Evolutionary conservation across 768 basidiomycete genomes (phyloP).

Genomic region (Leccinum sublutescens): DNA sequence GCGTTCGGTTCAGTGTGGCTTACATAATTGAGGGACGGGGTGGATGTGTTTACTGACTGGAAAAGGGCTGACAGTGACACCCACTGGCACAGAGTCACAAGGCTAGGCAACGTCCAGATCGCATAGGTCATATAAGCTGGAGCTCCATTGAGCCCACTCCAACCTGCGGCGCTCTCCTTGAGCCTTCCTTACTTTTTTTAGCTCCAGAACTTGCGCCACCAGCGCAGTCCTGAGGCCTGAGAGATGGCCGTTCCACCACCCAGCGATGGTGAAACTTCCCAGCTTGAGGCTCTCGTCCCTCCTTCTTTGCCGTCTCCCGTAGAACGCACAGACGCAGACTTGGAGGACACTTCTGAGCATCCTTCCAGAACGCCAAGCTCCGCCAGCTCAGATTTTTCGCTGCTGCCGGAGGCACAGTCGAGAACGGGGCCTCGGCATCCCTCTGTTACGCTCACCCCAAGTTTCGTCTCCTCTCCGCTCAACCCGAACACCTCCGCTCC

Average conservation of each 20-base stretch:
- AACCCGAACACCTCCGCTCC: constrained; percentile 40
- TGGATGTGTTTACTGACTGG: neutral
- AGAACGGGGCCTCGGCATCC: constrained; percentile 16
- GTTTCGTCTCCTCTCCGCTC: constrained; percentile 52
- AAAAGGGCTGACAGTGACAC: neutral
- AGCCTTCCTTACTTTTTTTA: too few relatives aligned
- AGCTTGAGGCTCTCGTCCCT: constrained; percentile 30
- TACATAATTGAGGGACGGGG: constrained; percentile 14
- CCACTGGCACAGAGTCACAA: neutral
- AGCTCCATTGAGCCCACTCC: neutral
- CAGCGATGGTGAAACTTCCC: neutral
- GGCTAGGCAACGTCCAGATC: neutral
- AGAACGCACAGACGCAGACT: constrained; percentile 10
- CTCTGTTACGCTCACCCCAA: constrained; percentile 24
- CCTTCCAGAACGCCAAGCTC: constrained; percentile 25
- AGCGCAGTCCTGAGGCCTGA: neutral
- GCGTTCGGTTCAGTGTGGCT: neutral
- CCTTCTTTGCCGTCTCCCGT: neutral
- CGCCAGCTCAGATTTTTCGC: constrained; percentile 31
- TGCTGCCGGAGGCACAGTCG: constrained; percentile 22
- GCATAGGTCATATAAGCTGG: constrained; percentile 2
- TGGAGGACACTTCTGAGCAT: neutral
- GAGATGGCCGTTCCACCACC: constrained; percentile 41
- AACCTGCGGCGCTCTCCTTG: neutral
- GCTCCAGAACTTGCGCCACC: constrained; percentile 5